These are phyloP conservation scores for Penicillium sp. DNA, from an alignment of 2,329 filamentous ascomycete species.

Conservation along the genomic window DNA sequence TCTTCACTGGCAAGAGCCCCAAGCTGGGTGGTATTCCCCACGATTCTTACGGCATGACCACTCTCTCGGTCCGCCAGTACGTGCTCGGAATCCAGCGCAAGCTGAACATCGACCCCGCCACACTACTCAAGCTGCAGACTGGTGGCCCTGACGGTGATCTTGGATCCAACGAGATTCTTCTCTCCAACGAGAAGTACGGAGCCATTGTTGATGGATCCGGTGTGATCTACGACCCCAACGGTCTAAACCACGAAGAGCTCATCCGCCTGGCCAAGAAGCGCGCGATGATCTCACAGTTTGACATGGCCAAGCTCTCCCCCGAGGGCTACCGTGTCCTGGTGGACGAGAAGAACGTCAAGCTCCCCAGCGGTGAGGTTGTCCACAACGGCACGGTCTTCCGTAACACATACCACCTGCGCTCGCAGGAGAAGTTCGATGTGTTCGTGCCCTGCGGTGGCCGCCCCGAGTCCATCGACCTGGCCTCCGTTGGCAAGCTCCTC, in stretches of 20 bases:
- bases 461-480: conserved; percentile 92
- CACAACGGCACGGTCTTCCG: conserved; percentile 93
- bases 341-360: conserved; percentile 83
- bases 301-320: conserved; percentile 77
- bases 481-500: conserved; percentile 82
- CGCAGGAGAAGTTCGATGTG: conserved; percentile 71
- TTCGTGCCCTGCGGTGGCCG: conserved; percentile 97
- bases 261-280: conserved; percentile 79
- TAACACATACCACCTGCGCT: conserved; percentile 92
- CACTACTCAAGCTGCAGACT: conserved; percentile 91
- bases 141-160: conserved; percentile 95
- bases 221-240: conserved; percentile 89
- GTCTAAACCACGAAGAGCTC: conserved; percentile 80
- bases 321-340: conserved; percentile 89
- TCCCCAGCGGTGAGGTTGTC: conserved; percentile 82
- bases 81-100: conserved; percentile 97
- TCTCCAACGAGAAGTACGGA: conserved; percentile 93
- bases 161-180: conserved; percentile 94
- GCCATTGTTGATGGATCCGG: conserved; percentile 95
- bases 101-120: conserved; percentile 79
- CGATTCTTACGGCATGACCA: conserved; percentile 96
- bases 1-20: conserved; percentile 98
- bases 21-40: conserved; percentile 95
- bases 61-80: conserved; percentile 91
- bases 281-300: conserved; percentile 85